Evolutionary conservation across 352 stramenopile species (phyloP), one percentile per base, ranked within the genome.

Genomic region (Phytopythium oedochilum): DNA sequence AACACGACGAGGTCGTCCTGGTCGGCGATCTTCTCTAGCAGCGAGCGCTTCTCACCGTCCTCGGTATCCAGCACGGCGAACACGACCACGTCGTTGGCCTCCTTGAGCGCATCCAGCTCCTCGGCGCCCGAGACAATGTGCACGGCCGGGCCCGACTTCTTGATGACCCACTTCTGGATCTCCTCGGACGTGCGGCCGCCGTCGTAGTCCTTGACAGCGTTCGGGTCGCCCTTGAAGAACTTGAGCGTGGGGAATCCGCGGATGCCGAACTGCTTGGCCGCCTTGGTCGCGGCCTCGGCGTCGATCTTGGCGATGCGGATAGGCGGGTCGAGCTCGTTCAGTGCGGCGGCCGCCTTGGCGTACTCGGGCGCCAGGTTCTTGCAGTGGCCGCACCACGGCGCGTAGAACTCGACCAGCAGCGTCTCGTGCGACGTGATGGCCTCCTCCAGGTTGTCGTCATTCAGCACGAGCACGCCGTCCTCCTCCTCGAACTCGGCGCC

Each of bases 161-260:
- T 96, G 38, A 94, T 59, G 34, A 97, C 80, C 86, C 86, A 97
- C 65, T 88, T 84, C 58, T 92, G 68, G 64, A 98, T 97, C 58
- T 96, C 90, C 17, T 76, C 65, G 35, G 74, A 71, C 28, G 80
- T 94, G 66, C 91, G 85, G 60, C 88, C 89, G 31, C 88, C 83
- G 49, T 91, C 86, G 64, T 88, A 89, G 63, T 97, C 94, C 72
- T 96, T 95, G 57, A 82, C 66, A 5, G 74, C 43, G 46, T 92
- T 83, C 25, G 77, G 69, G 50, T 90, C 78, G 55, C 82, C 82
- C 73, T 96, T 95, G 66, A 97, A 96, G 64, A 96, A 96, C 75
- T 97, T 97, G 59, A 97, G 73, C 53, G 89, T 97, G 31, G 91
- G 91, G 77, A 96, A 97, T 22, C 88, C 88, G 46, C 82, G 72